A percentile compares a stretch with the other conserved stretches of the same genome.
Conservation (phyloP, 108 stramenopile species). For the Pseudonitzschia multistriata region DNA sequence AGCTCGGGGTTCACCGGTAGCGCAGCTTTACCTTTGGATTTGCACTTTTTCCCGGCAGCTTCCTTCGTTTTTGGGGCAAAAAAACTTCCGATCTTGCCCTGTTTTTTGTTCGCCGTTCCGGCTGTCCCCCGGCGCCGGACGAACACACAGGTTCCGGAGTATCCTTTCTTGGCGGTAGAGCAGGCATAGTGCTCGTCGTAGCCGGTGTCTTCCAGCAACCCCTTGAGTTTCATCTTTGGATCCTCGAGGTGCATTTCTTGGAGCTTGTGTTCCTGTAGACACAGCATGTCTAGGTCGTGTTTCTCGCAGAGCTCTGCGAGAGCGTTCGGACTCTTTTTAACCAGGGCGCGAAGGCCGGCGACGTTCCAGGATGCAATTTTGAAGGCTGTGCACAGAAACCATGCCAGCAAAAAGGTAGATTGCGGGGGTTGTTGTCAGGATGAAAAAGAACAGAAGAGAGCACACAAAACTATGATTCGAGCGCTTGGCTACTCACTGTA, state of each 20-base stretch:
- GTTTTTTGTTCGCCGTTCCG: conserved; percentile 44
- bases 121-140: conserved; percentile 38
- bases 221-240: conserved; percentile 65
- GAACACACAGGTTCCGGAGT: conserved; percentile 95
- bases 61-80: conserved; percentile 41
- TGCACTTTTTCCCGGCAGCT: no score
- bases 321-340: conserved; percentile 68
- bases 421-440: conserved; percentile 1
- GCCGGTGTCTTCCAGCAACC: conserved; percentile 64
- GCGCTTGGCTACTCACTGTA: conserved; percentile 45
- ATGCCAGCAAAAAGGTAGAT: conserved; percentile 1
- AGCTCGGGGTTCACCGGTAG: conserved; percentile 30
- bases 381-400: conserved; percentile 43
- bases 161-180: conserved; percentile 92
- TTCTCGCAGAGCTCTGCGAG: conserved; percentile 52
- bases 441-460: not conserved
- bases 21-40: not conserved
- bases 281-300: conserved; percentile 82
- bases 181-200: conserved; percentile 88
- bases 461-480: not conserved
- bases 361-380: conserved; percentile 91
- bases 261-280: conserved; percentile 89
- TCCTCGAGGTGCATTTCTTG: conserved; percentile 84
- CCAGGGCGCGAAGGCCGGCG: conserved; percentile 82
- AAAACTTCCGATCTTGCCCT: conserved; percentile 68